Evolutionary conservation across 306 rosid genomes (phyloP).

Genomic region (Vigna reflexopilosa): DNA sequence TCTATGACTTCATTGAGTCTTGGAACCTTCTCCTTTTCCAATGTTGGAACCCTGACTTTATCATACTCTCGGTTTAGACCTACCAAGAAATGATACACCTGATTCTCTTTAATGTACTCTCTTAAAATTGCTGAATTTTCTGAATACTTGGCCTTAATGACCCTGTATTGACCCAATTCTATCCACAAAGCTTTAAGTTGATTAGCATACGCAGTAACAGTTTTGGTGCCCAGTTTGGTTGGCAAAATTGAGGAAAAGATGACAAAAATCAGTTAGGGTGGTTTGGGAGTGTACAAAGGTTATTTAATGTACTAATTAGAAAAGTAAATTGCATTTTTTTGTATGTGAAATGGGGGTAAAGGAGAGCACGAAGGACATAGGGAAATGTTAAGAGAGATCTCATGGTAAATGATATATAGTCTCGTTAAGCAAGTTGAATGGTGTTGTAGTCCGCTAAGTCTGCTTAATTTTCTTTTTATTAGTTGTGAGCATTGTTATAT

Average conservation of each 20-base stretch:
- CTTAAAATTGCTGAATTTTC: too few species aligned
- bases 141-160: too few species aligned
- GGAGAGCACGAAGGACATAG: not conserved
- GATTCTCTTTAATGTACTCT: too few species aligned
- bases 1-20: too few species aligned
- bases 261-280: not conserved
- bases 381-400: not conserved
- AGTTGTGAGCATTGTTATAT: not conserved
- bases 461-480: constrained; percentile 11
- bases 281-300: not conserved
- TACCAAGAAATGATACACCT: too few species aligned
- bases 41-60: too few species aligned
- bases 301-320: not conserved
- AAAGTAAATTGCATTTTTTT: not conserved
- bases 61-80: too few species aligned
- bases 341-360: not conserved
- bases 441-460: not conserved
- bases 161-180: too few species aligned
- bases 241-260: not conserved
- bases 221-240: too few species aligned
- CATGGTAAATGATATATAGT: not conserved
- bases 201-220: too few species aligned
- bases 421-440: not conserved
- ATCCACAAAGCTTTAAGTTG: too few species aligned
- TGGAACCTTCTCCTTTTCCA: too few species aligned